phyloP scores from a whole-genome alignment of 306 rosid genomes.

The Argentina anserina region DNA sequence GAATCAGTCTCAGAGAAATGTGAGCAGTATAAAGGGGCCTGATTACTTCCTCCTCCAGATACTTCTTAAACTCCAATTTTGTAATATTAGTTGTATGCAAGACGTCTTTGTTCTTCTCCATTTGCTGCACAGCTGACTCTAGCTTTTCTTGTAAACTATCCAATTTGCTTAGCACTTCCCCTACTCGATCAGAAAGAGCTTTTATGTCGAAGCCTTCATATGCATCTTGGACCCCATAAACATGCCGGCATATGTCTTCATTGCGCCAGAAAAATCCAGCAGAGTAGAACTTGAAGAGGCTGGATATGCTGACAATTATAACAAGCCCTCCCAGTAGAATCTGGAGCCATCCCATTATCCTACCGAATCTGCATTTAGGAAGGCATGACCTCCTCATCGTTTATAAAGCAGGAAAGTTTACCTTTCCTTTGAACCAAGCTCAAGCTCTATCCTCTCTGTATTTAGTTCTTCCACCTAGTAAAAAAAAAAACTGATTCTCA shows the following conservation, averaged over 20 bases:
- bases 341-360: conserved; percentile 66
- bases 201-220: conserved; percentile 53
- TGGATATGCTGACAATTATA: conserved; percentile 53
- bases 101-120: conserved; percentile 53
- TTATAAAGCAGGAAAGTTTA: background rate
- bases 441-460: background rate
- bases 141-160: conserved; percentile 71
- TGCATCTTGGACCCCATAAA: conserved; percentile 37
- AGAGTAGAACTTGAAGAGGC: conserved; percentile 60
- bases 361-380: conserved; percentile 44
- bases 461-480: conserved; percentile 21
- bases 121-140: conserved; percentile 42
- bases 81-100: conserved; percentile 31
- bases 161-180: conserved; percentile 56
- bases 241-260: conserved; percentile 58
- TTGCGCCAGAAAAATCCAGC: conserved; percentile 66
- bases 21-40: conserved; percentile 72
- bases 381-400: conserved; percentile 53
- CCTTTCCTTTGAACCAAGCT: background rate
- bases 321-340: conserved; percentile 64
- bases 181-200: conserved; percentile 54
- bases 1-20: conserved; percentile 64
- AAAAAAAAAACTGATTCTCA: background rate
- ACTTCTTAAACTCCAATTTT: conserved; percentile 45
- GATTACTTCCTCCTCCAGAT: conserved; percentile 64